Evolutionary conservation across 2,329 filamentous ascomycete genomes (phyloP).

Genomic region (Colletotrichum sp.): DNA sequence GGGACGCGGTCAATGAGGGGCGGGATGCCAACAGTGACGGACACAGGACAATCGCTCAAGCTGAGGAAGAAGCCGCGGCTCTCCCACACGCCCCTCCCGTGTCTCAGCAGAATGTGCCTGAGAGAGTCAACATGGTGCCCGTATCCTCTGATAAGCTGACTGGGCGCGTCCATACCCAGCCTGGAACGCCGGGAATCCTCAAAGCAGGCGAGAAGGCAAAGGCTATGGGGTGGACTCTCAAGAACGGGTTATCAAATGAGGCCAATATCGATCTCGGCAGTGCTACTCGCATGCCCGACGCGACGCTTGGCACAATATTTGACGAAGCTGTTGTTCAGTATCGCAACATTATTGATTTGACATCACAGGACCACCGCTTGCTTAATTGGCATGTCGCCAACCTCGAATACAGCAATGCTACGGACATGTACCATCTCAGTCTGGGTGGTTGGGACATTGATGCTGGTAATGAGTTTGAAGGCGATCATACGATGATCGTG

Average conservation of each 20-base stretch:
- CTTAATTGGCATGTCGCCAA: conserved; percentile 99
- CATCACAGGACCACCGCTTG: conserved; percentile 84
- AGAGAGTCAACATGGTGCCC: conserved; percentile 62
- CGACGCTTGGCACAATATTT: conserved; percentile 88
- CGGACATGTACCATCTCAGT: conserved; percentile 84
- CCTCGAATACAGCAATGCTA: conserved; percentile 95
- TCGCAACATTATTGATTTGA: conserved; percentile 80
- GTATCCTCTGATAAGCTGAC: conserved; percentile 73
- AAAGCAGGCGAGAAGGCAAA: conserved; percentile 80
- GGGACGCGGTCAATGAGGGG: conserved; percentile 80
- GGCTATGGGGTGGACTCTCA: conserved; percentile 82
- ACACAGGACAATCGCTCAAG: conserved; percentile 72
- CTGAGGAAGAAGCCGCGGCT: conserved; percentile 72
- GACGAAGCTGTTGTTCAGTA: conserved; percentile 93
- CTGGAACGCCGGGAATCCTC: conserved; percentile 70
- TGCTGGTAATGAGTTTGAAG: conserved; percentile 96
- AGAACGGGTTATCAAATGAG: conserved; percentile 64
- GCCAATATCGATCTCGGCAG: conserved; percentile 75
- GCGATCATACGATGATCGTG: conserved; percentile 89
- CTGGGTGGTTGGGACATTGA: conserved; percentile 96
- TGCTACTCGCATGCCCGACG: conserved; percentile 66
- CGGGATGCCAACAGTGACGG: conserved; percentile 77
- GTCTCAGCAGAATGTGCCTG: conserved; percentile 57
- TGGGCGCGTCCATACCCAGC: conserved; percentile 74
- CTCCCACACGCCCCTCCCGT: conserved; percentile 61